Conservation (phyloP, 2,329 filamentous ascomycete genomes). For the Calonectria pseudoreteaudii region DNA sequence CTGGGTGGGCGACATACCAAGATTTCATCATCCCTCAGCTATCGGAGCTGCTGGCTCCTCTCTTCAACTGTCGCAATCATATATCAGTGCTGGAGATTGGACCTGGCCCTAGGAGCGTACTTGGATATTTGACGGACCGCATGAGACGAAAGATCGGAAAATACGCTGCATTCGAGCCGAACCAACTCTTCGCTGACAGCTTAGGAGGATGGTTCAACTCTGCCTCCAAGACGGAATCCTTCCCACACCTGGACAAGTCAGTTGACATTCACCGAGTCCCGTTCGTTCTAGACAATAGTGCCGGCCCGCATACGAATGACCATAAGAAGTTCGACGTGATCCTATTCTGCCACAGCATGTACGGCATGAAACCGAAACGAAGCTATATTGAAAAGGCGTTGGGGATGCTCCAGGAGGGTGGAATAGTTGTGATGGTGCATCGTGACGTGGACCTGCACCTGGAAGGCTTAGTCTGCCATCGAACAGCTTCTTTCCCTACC, state of each 20-base stretch:
- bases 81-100: slow-evolving; percentile 71
- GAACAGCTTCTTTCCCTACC: slow-evolving; percentile 58
- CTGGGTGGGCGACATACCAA: slow-evolving; percentile 55
- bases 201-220: slow-evolving; percentile 57
- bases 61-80: slow-evolving; percentile 52
- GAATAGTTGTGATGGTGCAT: slow-evolving; percentile 67
- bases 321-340: slow-evolving; percentile 64
- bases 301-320: slow-evolving; percentile 27
- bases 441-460: slow-evolving; percentile 58
- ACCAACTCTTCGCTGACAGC: slow-evolving; percentile 55
- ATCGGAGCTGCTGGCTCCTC: slow-evolving; percentile 51
- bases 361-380: slow-evolving; percentile 66
- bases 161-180: slow-evolving; percentile 68
- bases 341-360: slow-evolving; percentile 74
- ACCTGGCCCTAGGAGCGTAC: slow-evolving; percentile 66
- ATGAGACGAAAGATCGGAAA: slow-evolving; percentile 57
- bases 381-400: slow-evolving; percentile 60
- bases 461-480: slow-evolving; percentile 60
- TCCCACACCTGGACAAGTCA: slow-evolving; percentile 55
- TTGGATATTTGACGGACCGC: slow-evolving; percentile 59
- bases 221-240: slow-evolving; percentile 39
- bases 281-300: slow-evolving; percentile 50
- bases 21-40: slow-evolving; percentile 66
- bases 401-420: slow-evolving; percentile 58
- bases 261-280: slow-evolving; percentile 52